Evolutionary conservation across 176 grass and related monocot species (phyloP).

Genomic region (Tillandsia fasciculata): DNA sequence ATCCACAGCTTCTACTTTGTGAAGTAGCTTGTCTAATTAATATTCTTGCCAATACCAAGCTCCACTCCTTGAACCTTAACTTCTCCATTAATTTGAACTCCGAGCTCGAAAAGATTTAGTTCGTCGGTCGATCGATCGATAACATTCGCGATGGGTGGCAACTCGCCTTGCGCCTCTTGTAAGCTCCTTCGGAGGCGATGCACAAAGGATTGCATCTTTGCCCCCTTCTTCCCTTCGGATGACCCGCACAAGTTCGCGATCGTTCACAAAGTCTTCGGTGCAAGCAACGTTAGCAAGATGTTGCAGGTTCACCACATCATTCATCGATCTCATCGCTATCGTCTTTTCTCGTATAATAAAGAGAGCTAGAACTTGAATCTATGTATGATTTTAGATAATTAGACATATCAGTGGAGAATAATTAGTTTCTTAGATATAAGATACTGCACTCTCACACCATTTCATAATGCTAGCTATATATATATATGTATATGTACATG

Average conservation of each 20-base stretch:
- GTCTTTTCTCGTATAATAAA: no score
- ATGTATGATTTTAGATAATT: no score
- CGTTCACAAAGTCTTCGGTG: slow-evolving; percentile 88
- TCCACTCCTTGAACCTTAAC: background rate
- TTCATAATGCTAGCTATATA: no score
- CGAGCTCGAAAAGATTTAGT: background rate
- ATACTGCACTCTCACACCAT: no score
- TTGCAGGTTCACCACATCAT: slow-evolving; percentile 40
- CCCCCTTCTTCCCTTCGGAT: slow-evolving; percentile 80
- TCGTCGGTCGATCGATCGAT: background rate
- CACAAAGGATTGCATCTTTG: slow-evolving; percentile 92
- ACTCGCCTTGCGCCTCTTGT: slow-evolving; percentile 80
- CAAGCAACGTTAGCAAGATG: slow-evolving; percentile 92
- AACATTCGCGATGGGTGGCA: slow-evolving; percentile 34
- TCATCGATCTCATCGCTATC: background rate
- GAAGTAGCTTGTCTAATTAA: background rate
- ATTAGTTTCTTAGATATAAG: no score
- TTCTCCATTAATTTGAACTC: background rate
- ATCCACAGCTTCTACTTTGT: background rate
- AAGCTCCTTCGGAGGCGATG: slow-evolving; percentile 77
- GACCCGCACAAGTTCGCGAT: slow-evolving; percentile 92
- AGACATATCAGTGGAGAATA: no score
- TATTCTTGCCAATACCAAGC: background rate
- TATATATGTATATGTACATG: background rate
- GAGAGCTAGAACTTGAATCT: no score